phyloP scores from a whole-genome alignment of 768 basidiomycete species.

The Lactarius akahatsu region DNA sequence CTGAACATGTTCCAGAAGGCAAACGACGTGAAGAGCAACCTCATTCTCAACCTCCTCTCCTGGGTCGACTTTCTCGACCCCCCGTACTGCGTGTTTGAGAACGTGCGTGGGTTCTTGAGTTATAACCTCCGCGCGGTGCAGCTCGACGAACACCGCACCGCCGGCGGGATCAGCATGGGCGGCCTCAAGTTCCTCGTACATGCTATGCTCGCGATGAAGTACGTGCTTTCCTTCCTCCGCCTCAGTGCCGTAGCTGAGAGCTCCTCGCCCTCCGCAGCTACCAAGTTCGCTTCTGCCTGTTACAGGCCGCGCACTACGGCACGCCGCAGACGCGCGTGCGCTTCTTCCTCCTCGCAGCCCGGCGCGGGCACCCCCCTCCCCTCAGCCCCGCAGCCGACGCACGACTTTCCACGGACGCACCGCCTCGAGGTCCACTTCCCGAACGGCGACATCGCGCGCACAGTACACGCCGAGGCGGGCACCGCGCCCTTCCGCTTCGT shows the following conservation, averaged over 20 bases:
- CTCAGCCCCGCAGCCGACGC: slow-evolving; percentile 44
- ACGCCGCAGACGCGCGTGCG: slow-evolving; percentile 48
- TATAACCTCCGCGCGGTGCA: slow-evolving; percentile 43
- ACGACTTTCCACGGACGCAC: slow-evolving; percentile 42
- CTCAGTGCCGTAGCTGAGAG: neutral
- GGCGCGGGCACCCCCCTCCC: slow-evolving; percentile 40
- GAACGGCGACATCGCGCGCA: slow-evolving; percentile 40
- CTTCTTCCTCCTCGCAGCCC: slow-evolving; percentile 50
- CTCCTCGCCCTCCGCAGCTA: slow-evolving; percentile 37
- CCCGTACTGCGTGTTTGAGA: slow-evolving; percentile 49
- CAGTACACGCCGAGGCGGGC: slow-evolving; percentile 49
- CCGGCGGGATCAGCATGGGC: slow-evolving; percentile 70
- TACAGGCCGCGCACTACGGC: slow-evolving; percentile 51
- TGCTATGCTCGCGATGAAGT: slow-evolving; percentile 68
- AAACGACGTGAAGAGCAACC: slow-evolving; percentile 64
- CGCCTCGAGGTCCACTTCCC: slow-evolving; percentile 53
- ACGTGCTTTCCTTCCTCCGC: slow-evolving; percentile 17
- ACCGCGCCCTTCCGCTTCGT: slow-evolving; percentile 50
- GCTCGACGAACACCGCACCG: slow-evolving; percentile 43
- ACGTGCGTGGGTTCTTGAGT: slow-evolving; percentile 46
- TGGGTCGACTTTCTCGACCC: slow-evolving; percentile 45
- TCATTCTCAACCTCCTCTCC: slow-evolving; percentile 58
- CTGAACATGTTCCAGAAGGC: slow-evolving; percentile 71
- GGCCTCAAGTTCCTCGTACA: slow-evolving; percentile 67
- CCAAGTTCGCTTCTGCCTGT: slow-evolving; percentile 43